These are phyloP conservation scores for Niebla homalea DNA, from an alignment of 495 filamentous ascomycete genomes.

Conservation along the genomic window DNA sequence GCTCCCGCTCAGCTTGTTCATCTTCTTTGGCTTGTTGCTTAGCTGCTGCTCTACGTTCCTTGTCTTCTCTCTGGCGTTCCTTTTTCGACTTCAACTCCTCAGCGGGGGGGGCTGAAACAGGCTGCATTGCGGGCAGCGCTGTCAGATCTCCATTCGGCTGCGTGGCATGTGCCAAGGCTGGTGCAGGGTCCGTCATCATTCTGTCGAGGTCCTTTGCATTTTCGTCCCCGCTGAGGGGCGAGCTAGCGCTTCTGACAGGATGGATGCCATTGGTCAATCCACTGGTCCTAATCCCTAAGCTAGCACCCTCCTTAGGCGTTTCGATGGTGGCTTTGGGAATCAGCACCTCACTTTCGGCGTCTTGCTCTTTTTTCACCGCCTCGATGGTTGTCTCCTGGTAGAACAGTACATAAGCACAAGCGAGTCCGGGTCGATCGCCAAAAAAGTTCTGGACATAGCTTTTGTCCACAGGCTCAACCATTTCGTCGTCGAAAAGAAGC, in stretches of 20 bases:
- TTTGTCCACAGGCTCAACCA: constrained; percentile 96
- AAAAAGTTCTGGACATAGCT: constrained; percentile 97
- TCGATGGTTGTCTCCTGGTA: constrained; percentile 95
- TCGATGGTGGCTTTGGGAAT: constrained; percentile 1
- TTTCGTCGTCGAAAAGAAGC: constrained; percentile 94
- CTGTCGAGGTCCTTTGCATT: constrained; percentile 10
- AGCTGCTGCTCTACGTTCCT: constrained; percentile 50
- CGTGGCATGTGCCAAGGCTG: background rate
- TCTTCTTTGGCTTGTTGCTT: constrained; percentile 58
- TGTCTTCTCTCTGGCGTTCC: constrained; percentile 42
- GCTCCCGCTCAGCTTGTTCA: constrained; percentile 49
- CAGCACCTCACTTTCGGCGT: constrained; percentile 46
- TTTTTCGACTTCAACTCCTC: constrained; percentile 34
- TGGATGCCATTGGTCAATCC: constrained; percentile 16
- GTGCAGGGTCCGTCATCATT: constrained; percentile 10
- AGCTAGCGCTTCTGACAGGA: constrained; percentile 12
- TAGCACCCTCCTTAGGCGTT: constrained; percentile 7
- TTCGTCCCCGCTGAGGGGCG: constrained; percentile 10
- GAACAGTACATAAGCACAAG: constrained; percentile 93
- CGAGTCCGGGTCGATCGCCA: constrained; percentile 77
- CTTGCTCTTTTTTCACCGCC: constrained; percentile 70
- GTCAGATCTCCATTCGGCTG: constrained; percentile 7
- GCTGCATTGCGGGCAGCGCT: constrained; percentile 29
- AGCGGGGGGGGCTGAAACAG: constrained; percentile 22
- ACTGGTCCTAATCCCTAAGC: constrained; percentile 16